Evolutionary conservation across 768 basidiomycete species (phyloP), one percentile per base, ranked within the genome.

Genomic region (Leucocoprinus sp.): DNA sequence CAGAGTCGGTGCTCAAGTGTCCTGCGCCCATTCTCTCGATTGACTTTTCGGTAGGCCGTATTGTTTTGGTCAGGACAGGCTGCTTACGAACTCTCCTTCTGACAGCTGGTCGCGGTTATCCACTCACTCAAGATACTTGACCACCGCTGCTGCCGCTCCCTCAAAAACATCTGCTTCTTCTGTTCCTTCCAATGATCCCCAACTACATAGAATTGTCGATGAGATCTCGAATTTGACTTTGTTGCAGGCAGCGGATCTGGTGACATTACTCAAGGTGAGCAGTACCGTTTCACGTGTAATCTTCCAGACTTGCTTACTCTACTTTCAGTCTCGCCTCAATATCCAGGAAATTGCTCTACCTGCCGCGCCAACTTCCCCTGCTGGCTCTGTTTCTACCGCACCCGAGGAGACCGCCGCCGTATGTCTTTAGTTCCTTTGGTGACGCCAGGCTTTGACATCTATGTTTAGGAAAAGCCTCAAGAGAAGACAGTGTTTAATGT

Each of bases 401-500:
- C 71, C 75, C 11, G 88, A 84, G 45, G 82, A 79, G 51, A 75
- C 81, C 42, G 71, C 71, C 14, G 81, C 81, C 64, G 88, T 87
- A 52, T 47, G 78, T 64, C 21, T 41, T 44, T 53, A 35, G 17
- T 2, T 19, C 41, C 2, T 23, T 14, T 43, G 3, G 37, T 38
- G 34, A 14, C 8, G 19, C 17, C 12, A 4, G 37, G 8, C 35
- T 18, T 29, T 41, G 21, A 42, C 22, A 24, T 22, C 9, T 40
- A 27, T 28, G 17, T 57, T 28, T 51, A 91, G 83, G 91, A 92
- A 64, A 96, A 93, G 60, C 93, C 93, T 39, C 97, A 96, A 69
- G 96, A 97, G 71, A 98, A 98, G 81, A 96, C 93, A 14, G 75
- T 93, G 26, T 99, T 99, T 70, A 93, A 83, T 56, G 86, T 97